These are phyloP conservation scores for Wickerhamomyces strasburgensis DNA, from an alignment of 805 yeast species.

Conservation along the genomic window DNA sequence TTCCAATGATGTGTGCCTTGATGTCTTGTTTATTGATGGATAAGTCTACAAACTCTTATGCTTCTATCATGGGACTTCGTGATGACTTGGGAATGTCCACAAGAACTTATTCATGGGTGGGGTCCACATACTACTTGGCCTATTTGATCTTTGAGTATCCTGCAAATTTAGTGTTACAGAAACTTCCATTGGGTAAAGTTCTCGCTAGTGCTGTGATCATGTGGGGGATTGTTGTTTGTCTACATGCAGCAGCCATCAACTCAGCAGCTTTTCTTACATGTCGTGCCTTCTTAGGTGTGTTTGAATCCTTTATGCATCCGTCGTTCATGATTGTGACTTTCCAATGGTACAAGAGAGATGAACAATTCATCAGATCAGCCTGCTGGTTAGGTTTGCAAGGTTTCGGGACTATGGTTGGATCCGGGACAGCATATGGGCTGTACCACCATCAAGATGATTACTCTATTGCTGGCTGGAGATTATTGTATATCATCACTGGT, in stretches of 20 bases:
- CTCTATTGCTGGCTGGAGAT: constrained; percentile 51
- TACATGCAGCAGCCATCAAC: constrained; percentile 42
- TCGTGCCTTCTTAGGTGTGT: constrained; percentile 44
- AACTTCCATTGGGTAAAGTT: constrained; percentile 50
- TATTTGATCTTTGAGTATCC: constrained; percentile 54
- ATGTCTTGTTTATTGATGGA: constrained; percentile 9
- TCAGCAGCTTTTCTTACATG: constrained; percentile 36
- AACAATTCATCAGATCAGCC: constrained; percentile 37
- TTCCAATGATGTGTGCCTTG: constrained; percentile 8
- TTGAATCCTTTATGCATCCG: constrained; percentile 52
- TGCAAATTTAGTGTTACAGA: constrained; percentile 42
- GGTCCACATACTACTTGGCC: constrained; percentile 58
- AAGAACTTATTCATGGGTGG: constrained; percentile 44
- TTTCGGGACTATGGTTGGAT: constrained; percentile 42
- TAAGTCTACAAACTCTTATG: constrained; percentile 25
- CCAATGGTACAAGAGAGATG: constrained; percentile 50
- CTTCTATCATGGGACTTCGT: constrained; percentile 47
- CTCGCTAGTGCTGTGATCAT: constrained; percentile 40
- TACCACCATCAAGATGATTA: constrained; percentile 32
- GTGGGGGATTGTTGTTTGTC: constrained; percentile 55
- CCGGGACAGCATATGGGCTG: constrained; percentile 51
- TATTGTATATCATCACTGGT: constrained; percentile 56
- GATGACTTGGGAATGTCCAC: constrained; percentile 42
- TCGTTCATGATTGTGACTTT: constrained; percentile 49
- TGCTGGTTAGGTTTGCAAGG: constrained; percentile 42